phyloP scores from a whole-genome alignment of 1,284 basidiomycete genomes.

The Limonomyces culmigenus region DNA sequence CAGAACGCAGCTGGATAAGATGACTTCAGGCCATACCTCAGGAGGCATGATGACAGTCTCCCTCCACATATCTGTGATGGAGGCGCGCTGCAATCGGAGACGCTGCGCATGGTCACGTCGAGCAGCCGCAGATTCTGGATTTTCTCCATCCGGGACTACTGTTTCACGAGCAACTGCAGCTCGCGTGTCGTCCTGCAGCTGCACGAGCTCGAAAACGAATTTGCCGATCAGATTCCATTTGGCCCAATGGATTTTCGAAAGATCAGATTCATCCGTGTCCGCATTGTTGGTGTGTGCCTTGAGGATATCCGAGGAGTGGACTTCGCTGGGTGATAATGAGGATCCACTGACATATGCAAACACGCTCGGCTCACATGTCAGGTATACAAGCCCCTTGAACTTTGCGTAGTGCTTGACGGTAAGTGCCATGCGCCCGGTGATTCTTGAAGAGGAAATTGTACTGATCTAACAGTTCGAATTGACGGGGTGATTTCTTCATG shows the following conservation, averaged over 20 bases:
- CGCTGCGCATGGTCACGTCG: too few relatives aligned
- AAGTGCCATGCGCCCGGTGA: slow-evolving; percentile 36
- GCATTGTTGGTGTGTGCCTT: slow-evolving; percentile 62
- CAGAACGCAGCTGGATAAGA: too few relatives aligned
- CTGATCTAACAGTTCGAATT: slow-evolving; percentile 20
- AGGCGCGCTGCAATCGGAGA: too few relatives aligned
- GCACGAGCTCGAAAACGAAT: slow-evolving; percentile 51
- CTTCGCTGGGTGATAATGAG: slow-evolving; percentile 34
- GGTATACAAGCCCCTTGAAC: slow-evolving; percentile 71
- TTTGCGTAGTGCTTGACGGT: slow-evolving; percentile 62
- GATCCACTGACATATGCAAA: not conserved
- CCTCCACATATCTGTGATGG: too few relatives aligned
- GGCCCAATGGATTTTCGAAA: slow-evolving; percentile 63
- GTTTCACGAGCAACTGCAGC: too few relatives aligned
- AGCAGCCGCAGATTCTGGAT: too few relatives aligned
- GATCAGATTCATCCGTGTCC: slow-evolving; percentile 41
- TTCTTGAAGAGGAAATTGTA: not conserved
- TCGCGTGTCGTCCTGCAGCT: too few relatives aligned
- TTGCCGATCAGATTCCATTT: slow-evolving; percentile 75
- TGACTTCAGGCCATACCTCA: too few relatives aligned
- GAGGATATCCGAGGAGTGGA: slow-evolving; percentile 70
- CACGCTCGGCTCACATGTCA: slow-evolving; percentile 39
- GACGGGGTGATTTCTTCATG: slow-evolving; percentile 24
- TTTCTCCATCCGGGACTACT: too few relatives aligned
- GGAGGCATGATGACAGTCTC: too few relatives aligned